Evolutionary conservation across 2,329 filamentous ascomycete genomes (phyloP), one percentile per base, ranked within the genome.

Genomic region (Clonostachys sp.): DNA sequence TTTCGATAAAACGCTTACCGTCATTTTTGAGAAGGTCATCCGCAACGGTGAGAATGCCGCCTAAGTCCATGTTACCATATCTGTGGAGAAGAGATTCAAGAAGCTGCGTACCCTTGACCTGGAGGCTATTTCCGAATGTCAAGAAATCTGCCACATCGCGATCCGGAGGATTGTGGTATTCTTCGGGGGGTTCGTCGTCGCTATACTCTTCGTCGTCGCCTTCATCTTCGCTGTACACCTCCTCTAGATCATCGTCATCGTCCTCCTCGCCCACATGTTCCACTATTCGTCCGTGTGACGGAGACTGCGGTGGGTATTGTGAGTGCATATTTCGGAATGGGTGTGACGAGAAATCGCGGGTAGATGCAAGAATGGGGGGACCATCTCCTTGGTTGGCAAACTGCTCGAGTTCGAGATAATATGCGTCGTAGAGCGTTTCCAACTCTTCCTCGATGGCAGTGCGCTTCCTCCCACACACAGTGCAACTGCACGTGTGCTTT

Each of bases 1-100:
- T 99, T 67, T 99, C 94, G 69, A 99, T 99, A 73, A 99, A 99
- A 63, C 96, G 95, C 70, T 95, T 96, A 61, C 94, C 94, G 68
- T 99, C 94, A 70, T 99, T 99, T 70, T 97, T 97, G 53, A 99
- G 81, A 55, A 99, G 78, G 71, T 99, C 94, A 75, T 99, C 94
- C 66, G 94, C 94, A 62, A 99, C 94, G 56, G 94, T 99, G 65
- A 99, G 84, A 69, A 99, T 96, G 64, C 94, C 95, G 75, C 94
- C 91, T 90, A 80, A 68, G 61, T 68, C 66, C 66, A 68, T 67
- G 68, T 71, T 71, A 72, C 67, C 69, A 72, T 69, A 64, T 65
- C 61, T 64, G 64, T 56, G 62, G 54, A 69, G 63, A 58, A 68
- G 62, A 63, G 62, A 67, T 61, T 71, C 65, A 63, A 69, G 64